Evolutionary conservation across 192 early-diverging fungal species (phyloP).

Genomic region (Dissophora ornata): DNA sequence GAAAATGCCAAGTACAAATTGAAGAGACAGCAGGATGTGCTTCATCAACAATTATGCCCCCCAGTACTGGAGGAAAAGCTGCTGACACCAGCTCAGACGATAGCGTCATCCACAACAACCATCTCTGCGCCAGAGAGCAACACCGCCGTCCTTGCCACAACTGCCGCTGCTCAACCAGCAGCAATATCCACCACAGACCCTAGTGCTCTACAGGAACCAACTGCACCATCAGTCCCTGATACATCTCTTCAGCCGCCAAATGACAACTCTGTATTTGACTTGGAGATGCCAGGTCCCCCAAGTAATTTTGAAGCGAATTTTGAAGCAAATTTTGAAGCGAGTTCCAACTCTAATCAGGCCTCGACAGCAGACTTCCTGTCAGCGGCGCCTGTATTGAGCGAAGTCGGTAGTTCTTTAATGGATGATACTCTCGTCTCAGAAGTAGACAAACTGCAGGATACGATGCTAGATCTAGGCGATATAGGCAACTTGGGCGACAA

Average conservation of each 20-base stretch:
- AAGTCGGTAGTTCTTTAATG: background rate
- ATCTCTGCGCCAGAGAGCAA: background rate
- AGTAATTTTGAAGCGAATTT: conserved; percentile 3
- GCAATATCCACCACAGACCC: too few species aligned
- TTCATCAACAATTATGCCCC: conserved; percentile 17
- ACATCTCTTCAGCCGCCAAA: background rate
- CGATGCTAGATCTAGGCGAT: conserved; percentile 39
- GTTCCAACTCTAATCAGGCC: background rate
- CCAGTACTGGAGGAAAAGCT: background rate
- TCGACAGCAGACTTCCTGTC: conserved; percentile 29
- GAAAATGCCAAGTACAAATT: conserved; percentile 46
- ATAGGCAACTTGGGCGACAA: conserved; percentile 36
- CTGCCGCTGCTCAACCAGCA: background rate
- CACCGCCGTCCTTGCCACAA: background rate
- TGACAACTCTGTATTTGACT: conserved; percentile 7
- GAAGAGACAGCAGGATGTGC: conserved; percentile 26
- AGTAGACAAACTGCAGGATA: conserved; percentile 32
- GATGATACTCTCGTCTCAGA: conserved; percentile 11
- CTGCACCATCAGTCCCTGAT: background rate
- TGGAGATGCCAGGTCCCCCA: conserved; percentile 34
- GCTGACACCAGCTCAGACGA: background rate
- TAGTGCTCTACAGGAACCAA: too few species aligned
- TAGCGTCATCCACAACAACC: background rate
- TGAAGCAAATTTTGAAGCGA: background rate
- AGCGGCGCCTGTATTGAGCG: background rate